phyloP scores from a whole-genome alignment of 805 yeast species.

The Teunomyces pallodes region DNA sequence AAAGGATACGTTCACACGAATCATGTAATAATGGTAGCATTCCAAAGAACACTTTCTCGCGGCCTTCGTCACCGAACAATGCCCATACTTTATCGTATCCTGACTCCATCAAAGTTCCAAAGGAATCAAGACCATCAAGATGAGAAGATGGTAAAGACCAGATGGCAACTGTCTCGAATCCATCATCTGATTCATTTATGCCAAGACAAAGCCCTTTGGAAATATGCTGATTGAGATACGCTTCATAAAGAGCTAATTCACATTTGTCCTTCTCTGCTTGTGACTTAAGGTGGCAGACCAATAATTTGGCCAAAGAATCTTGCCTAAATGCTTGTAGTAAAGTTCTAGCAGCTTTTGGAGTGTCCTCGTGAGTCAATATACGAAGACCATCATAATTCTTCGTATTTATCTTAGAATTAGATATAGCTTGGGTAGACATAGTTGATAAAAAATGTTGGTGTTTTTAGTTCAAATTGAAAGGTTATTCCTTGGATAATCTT shows the following conservation, averaged over 20 bases:
- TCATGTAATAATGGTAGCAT: slow-evolving; percentile 53
- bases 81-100: slow-evolving; percentile 54
- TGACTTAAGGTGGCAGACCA: slow-evolving; percentile 24
- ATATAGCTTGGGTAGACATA: slow-evolving; percentile 3
- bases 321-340: slow-evolving; percentile 33
- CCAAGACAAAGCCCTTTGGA: slow-evolving; percentile 50
- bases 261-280: slow-evolving; percentile 15
- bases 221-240: slow-evolving; percentile 51
- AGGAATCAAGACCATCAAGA: slow-evolving; percentile 43
- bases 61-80: slow-evolving; percentile 46
- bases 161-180: slow-evolving; percentile 53
- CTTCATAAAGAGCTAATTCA: slow-evolving; percentile 46
- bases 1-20: slow-evolving; percentile 42
- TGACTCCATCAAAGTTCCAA: slow-evolving; percentile 47
- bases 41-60: slow-evolving; percentile 47
- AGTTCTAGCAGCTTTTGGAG: slow-evolving; percentile 35
- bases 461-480: too few species aligned
- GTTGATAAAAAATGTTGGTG: not conserved
- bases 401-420: slow-evolving; percentile 1
- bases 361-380: slow-evolving; percentile 16
- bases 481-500: too few species aligned
- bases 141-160: slow-evolving; percentile 50
- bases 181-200: slow-evolving; percentile 41
- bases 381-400: slow-evolving; percentile 7
- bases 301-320: slow-evolving; percentile 34